These are phyloP conservation scores for Ascoidea rubescens DNA, from an alignment of 805 yeast species.

Conservation along the genomic window DNA sequence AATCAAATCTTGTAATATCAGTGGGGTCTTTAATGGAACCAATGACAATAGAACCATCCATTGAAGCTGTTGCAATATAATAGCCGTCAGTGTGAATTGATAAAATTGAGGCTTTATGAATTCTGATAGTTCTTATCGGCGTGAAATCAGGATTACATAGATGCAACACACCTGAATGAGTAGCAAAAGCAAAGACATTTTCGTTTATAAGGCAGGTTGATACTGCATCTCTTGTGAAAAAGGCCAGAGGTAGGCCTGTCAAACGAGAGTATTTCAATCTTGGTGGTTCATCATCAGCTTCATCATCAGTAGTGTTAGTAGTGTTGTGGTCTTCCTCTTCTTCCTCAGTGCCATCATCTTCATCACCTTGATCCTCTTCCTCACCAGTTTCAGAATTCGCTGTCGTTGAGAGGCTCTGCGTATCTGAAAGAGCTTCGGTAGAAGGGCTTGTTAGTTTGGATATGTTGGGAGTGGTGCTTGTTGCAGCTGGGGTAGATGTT, in stretches of 20 bases:
- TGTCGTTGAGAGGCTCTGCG: constrained; percentile 5
- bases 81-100: constrained; percentile 60
- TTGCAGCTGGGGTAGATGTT: too few relatives aligned
- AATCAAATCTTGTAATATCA: constrained; percentile 64
- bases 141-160: constrained; percentile 46
- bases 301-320: constrained; percentile 17
- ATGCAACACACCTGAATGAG: constrained; percentile 78
- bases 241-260: constrained; percentile 48
- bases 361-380: constrained; percentile 11
- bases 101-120: constrained; percentile 75
- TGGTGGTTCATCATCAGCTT: constrained; percentile 44
- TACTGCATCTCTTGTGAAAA: constrained; percentile 65
- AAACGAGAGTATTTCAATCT: constrained; percentile 61
- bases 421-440: background rate
- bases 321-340: constrained; percentile 11
- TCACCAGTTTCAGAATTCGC: constrained; percentile 9
- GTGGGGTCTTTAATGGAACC: constrained; percentile 51
- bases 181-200: constrained; percentile 60
- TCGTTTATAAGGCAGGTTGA: constrained; percentile 55
- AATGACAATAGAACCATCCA: constrained; percentile 85
- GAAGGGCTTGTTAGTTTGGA: too few relatives aligned
- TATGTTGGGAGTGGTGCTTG: too few relatives aligned
- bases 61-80: constrained; percentile 75
- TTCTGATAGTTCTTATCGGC: constrained; percentile 58
- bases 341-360: constrained; percentile 13